Conservation (phyloP, 768 basidiomycete genomes). For the Boletales sp. region DNA sequence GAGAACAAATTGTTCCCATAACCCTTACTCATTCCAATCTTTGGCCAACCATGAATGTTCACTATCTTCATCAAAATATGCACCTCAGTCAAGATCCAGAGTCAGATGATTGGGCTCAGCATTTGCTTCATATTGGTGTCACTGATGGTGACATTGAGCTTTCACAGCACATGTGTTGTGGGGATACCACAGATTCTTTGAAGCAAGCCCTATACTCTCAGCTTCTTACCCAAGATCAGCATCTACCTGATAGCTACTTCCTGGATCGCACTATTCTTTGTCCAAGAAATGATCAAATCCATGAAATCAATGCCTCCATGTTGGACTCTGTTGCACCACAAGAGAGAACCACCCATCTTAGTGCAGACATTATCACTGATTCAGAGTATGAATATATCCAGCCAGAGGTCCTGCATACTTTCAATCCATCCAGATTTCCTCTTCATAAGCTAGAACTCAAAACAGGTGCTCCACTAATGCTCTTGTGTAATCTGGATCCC, state of each 20-base stretch:
- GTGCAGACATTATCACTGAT: conserved; percentile 29
- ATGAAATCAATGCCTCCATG: conserved; percentile 30
- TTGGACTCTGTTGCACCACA: conserved; percentile 21
- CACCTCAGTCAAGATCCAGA: conserved; percentile 28
- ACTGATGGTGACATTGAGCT: conserved; percentile 20
- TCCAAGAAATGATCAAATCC: conserved; percentile 28
- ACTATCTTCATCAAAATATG: conserved; percentile 42
- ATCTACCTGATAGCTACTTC: conserved; percentile 24
- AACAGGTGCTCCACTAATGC: conserved; percentile 36
- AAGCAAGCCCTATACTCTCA: conserved; percentile 28
- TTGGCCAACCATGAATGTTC: conserved; percentile 5
- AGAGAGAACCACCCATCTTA: conserved; percentile 17
- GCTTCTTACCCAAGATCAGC: conserved; percentile 8
- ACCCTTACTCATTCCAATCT: not conserved
- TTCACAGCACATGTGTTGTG: conserved; percentile 26
- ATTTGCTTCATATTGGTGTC: conserved; percentile 14
- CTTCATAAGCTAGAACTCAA: conserved; percentile 33
- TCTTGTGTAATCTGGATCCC: conserved; percentile 42
- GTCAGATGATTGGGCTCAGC: conserved; percentile 28
- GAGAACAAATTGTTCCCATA: conserved; percentile 12
- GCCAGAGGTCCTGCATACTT: conserved; percentile 37
- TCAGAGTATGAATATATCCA: conserved; percentile 26
- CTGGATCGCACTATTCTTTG: conserved; percentile 28
- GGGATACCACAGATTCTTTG: conserved; percentile 16
- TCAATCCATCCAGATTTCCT: conserved; percentile 40